phyloP scores from a whole-genome alignment of 768 basidiomycete species.

The Suillus bovinus region DNA sequence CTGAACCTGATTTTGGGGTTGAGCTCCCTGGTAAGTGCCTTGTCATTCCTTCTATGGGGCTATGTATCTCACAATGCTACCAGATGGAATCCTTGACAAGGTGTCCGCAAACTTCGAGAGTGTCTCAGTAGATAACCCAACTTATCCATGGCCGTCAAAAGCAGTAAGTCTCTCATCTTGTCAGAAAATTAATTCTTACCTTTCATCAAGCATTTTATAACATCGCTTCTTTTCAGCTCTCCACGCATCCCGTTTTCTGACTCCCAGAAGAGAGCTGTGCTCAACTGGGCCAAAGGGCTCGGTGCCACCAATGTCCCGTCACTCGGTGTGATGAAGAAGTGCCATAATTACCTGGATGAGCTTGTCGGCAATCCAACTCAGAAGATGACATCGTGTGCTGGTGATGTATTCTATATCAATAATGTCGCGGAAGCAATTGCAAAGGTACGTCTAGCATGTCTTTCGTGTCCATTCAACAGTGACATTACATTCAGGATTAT shows the following conservation, averaged over 20 bases:
- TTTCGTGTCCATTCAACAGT: too few species aligned
- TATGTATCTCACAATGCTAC: too few species aligned
- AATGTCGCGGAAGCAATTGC: conserved; percentile 13
- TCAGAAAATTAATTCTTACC: too few species aligned
- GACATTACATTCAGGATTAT: too few species aligned
- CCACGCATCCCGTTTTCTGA: conserved; percentile 29
- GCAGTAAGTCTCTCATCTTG: too few species aligned
- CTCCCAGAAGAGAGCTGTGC: conserved; percentile 27
- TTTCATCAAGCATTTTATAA: conserved; percentile 23
- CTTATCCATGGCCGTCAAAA: too few species aligned
- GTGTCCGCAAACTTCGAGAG: too few species aligned
- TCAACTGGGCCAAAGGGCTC: conserved; percentile 29
- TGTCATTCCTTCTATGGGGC: too few species aligned
- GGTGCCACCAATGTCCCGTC: conserved; percentile 26
- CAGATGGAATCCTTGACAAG: too few species aligned
- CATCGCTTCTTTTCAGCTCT: conserved; percentile 30
- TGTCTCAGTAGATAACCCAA: too few species aligned
- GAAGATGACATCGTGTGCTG: conserved; percentile 18
- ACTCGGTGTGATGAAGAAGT: conserved; percentile 15
- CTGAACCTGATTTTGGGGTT: too few species aligned
- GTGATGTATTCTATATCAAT: conserved; percentile 29
- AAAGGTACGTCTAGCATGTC: background rate
- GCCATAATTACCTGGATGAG: background rate
- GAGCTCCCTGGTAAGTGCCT: too few species aligned
- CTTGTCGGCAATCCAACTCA: conserved; percentile 23